Base-by-base conservation (phyloP, 2,329 filamentous ascomycete genomes). In the Aspergillus transmontanensis region DNA sequence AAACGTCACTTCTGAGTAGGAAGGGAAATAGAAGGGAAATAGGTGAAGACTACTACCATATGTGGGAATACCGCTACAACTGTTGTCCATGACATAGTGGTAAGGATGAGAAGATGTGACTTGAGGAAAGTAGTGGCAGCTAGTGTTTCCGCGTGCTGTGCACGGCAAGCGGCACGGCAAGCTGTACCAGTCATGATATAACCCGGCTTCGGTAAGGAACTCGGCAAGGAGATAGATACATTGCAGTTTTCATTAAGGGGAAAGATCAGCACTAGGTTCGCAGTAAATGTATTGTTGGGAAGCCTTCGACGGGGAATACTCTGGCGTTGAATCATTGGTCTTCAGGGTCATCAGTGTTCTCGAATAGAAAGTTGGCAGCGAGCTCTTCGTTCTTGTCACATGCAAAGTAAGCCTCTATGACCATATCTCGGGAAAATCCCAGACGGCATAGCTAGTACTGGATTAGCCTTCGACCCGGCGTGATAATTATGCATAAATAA, bases 371-470 rank as follows among this genome's bases (percentile, higher is more conserved):
- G 81, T 99, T 99, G 68, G 95, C 95, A 0, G 95, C 95, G 58
- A 99, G 85, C 80, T 99, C 95, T 81, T 99, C 95, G 79, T 99
- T 98, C 87, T 98, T 99, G 81, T 99, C 95, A 79, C 95, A 99
- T 39, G 95, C 95, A 77, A 99, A 99, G 82, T 98, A 99, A 30
- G 95, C 95, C 81, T 99, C 94, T 70, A 98, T 97, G 58, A 95
- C 95, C 71, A 93, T 88, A 71, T 98, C 93, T 64, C 94, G 89
- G 72, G 94, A 89, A 77, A 99, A 99, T 41, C 95, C 95, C 51
- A 99, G 89, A 67, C 91, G 90, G 81, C 93, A 97, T 75, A 99
- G 85, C 92, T 96, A 68, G 58, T 10, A 64, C 26, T 66, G 58
- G 65, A 68, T 71, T 64, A 71, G 69, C 54, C 61, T 45, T 28